Evolutionary conservation across 2,329 filamentous ascomycete genomes (phyloP).

Genomic region (Arthrocladium fulminans): DNA sequence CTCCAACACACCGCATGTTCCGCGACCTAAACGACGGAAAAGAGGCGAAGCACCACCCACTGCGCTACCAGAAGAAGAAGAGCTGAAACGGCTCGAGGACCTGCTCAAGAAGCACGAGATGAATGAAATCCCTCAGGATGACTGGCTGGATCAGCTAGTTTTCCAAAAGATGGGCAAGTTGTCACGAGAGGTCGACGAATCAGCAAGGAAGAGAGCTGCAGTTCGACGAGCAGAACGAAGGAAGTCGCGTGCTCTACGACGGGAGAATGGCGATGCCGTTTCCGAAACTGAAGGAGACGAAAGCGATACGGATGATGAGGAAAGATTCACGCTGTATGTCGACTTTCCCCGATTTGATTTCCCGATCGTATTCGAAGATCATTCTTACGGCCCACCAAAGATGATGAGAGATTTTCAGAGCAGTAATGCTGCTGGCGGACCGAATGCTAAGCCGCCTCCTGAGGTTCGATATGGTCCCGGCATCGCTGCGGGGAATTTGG

Average conservation of each 20-base stretch:
- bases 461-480: slow-evolving; percentile 86
- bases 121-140: slow-evolving; percentile 84
- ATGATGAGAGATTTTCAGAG: slow-evolving; percentile 64
- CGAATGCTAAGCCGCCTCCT: slow-evolving; percentile 69
- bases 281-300: slow-evolving; percentile 29
- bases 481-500: slow-evolving; percentile 59
- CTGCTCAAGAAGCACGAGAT: slow-evolving; percentile 97
- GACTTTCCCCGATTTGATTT: slow-evolving; percentile 94
- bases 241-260: slow-evolving; percentile 21
- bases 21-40: slow-evolving; percentile 46
- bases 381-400: slow-evolving; percentile 80
- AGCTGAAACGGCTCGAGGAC: slow-evolving; percentile 80
- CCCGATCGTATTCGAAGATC: slow-evolving; percentile 86
- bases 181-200: slow-evolving; percentile 55
- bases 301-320: slow-evolving; percentile 42
- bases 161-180: slow-evolving; percentile 82
- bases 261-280: slow-evolving; percentile 33
- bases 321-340: slow-evolving; percentile 73
- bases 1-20: slow-evolving; percentile 65
- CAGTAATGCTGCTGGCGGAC: slow-evolving; percentile 55
- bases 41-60: slow-evolving; percentile 40
- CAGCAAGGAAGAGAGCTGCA: slow-evolving; percentile 49
- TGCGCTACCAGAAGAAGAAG: slow-evolving; percentile 62
- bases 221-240: slow-evolving; percentile 28
- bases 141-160: slow-evolving; percentile 92